Evolutionary conservation across 2,329 filamentous ascomycete genomes (phyloP), one percentile per base, ranked within the genome.

Genomic region (Thielaviopsis punctulata): DNA sequence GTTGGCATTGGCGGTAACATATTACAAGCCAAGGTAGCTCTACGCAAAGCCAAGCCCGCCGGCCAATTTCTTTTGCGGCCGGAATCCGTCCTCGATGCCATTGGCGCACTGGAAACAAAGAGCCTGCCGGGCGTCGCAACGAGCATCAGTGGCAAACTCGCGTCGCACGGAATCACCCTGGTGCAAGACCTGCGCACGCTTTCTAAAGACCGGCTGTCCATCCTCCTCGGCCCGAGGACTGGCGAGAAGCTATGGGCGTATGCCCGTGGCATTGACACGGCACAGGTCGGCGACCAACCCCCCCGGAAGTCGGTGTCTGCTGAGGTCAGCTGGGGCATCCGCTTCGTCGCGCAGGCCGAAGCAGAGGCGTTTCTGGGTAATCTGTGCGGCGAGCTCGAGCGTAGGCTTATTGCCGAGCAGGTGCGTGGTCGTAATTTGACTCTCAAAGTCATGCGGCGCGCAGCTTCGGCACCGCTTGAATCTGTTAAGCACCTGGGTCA

Each of bases 281-380:
- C 79, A 1, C 87, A 95, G 64, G 86, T 96, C 5, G 90, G 89
- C 27, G 84, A 90, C 53, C 84, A 93, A 61, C 78, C 83, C 0
- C 72, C 86, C 15, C 80, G 92, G 51, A 98, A 96, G 62, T 96
- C 90, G 0, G 87, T 98, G 0, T 96, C 92, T 1, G 90, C 90
- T 1, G 92, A 98, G 63, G 87, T 98, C 56, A 98, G 92, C 60
- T 98, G 92, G 92, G 92, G 93, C 2, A 94, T 98, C 52, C 81
- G 92, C 5, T 98, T 98, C 62, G 79, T 92, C 58, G 93, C 76
- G 55, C 87, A 95, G 61, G 75, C 78, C n/a, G 90, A 98, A 65
- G 89, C 88, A 0, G 90, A 96, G 55, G 86, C 93, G 57, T 98
- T 98, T 63, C 75, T 96, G 25, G 71, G 79, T 56, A 92, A 86